phyloP scores from a whole-genome alignment of 148 eudicot species.

The Limonium bicolor region DNA sequence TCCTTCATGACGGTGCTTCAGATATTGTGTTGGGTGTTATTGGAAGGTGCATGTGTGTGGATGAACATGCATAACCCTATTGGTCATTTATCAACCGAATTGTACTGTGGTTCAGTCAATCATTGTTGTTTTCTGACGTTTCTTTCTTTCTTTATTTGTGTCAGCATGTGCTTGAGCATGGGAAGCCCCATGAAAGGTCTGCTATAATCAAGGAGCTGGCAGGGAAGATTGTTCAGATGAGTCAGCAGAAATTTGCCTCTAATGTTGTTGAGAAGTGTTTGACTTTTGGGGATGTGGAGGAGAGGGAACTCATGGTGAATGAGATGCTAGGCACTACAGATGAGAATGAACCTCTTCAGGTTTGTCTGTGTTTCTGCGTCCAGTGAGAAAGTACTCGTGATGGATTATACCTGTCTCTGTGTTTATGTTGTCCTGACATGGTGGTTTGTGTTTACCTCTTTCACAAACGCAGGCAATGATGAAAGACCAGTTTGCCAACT shows the following conservation, averaged over 20 bases:
- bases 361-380: conserved; percentile 11
- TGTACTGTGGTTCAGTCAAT: too few species aligned
- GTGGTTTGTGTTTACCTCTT: background rate
- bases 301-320: conserved; percentile 68
- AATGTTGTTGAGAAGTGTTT: conserved; percentile 96
- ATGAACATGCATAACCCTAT: too few species aligned
- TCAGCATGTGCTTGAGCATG: conserved; percentile 95
- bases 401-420: background rate
- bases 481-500: conserved; percentile 95
- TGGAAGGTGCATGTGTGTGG: too few species aligned
- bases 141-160: conserved; percentile 1
- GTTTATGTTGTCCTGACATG: too few species aligned
- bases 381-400: background rate
- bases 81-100: too few species aligned
- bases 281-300: conserved; percentile 61
- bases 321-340: conserved; percentile 99
- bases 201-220: conserved; percentile 79
- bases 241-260: conserved; percentile 98
- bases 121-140: background rate
- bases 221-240: conserved; percentile 90
- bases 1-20: background rate
- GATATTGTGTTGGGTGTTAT: background rate
- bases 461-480: conserved; percentile 59
- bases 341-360: conserved; percentile 99
- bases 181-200: conserved; percentile 81